phyloP scores from a whole-genome alignment of 2,329 filamentous ascomycete genomes.

The Sporothrix brasiliensis region DNA sequence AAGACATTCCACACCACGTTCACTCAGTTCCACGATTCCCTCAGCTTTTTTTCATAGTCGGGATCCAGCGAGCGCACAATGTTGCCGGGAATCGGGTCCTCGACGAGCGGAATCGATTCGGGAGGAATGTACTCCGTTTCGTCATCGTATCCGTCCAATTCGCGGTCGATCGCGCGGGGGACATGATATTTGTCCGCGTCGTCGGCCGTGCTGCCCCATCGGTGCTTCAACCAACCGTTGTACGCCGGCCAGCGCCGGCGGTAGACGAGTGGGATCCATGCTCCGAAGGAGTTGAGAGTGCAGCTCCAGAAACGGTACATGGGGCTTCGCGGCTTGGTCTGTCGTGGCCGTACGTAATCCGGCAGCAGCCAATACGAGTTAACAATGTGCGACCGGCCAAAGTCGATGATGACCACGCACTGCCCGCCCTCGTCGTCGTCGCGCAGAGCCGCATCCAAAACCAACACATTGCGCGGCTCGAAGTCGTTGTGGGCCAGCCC shows the following conservation, averaged over 20 bases:
- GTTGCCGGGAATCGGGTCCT: neutral
- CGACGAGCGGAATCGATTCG: neutral
- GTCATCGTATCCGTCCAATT: neutral
- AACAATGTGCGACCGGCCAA: neutral
- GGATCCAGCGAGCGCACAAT: neutral
- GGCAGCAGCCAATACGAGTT: neutral
- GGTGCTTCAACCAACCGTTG: neutral
- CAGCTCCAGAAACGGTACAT: neutral
- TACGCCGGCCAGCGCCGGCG: neutral
- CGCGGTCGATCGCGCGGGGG: neutral
- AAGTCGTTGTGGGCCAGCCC: neutral
- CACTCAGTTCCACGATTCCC: no score
- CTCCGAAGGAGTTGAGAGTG: neutral
- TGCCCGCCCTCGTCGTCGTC: no score
- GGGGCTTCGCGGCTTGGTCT: neutral
- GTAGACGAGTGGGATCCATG: neutral
- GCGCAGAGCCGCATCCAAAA: neutral
- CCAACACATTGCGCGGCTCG: neutral
- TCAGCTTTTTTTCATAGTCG: neutral
- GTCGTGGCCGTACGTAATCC: neutral
- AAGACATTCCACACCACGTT: no score
- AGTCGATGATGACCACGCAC: neutral
- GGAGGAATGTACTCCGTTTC: slow-evolving; percentile 3
- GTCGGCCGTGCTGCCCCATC: neutral
- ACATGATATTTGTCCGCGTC: neutral